Evolutionary conservation across 1,284 basidiomycete genomes (phyloP).

Genomic region (Ceratobasidium sp.): DNA sequence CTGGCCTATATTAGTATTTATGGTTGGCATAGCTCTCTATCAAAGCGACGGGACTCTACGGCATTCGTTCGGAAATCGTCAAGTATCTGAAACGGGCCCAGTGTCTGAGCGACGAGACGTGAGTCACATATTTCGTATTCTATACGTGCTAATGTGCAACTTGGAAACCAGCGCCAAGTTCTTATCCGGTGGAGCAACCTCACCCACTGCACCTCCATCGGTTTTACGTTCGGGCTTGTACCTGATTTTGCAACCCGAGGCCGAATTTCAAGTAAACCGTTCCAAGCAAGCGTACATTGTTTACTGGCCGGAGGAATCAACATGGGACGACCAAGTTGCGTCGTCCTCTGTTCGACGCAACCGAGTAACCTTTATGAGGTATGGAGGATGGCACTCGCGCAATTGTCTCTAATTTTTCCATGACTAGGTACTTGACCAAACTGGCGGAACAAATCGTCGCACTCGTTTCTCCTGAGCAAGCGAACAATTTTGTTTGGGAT

Average conservation of each 20-base stretch:
- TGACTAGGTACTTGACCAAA: slow-evolving; percentile 47
- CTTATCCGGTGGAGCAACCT: slow-evolving; percentile 51
- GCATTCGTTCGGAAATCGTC: slow-evolving; percentile 65
- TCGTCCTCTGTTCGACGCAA: slow-evolving; percentile 45
- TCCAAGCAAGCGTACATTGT: slow-evolving; percentile 45
- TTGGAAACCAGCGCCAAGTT: slow-evolving; percentile 48
- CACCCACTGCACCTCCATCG: slow-evolving; percentile 52
- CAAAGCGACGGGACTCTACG: slow-evolving; percentile 69
- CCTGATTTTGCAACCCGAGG: slow-evolving; percentile 50
- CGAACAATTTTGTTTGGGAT: slow-evolving; percentile 45
- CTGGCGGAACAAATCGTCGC: slow-evolving; percentile 49
- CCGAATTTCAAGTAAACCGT: neutral
- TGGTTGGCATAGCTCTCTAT: slow-evolving; percentile 57
- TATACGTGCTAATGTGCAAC: neutral
- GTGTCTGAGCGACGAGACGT: slow-evolving; percentile 60
- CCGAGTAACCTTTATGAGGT: slow-evolving; percentile 48
- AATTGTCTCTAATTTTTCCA: neutral
- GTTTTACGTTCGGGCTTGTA: slow-evolving; percentile 68
- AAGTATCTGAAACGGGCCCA: slow-evolving; percentile 59
- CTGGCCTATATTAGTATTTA: slow-evolving; percentile 63
- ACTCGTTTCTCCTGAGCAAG: slow-evolving; percentile 48
- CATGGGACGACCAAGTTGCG: slow-evolving; percentile 49
- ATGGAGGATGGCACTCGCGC: neutral
- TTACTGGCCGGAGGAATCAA: slow-evolving; percentile 51
- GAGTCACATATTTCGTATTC: neutral